Evolutionary conservation across 768 basidiomycete species (phyloP).

Genomic region (Cystobasidium ongulense): DNA sequence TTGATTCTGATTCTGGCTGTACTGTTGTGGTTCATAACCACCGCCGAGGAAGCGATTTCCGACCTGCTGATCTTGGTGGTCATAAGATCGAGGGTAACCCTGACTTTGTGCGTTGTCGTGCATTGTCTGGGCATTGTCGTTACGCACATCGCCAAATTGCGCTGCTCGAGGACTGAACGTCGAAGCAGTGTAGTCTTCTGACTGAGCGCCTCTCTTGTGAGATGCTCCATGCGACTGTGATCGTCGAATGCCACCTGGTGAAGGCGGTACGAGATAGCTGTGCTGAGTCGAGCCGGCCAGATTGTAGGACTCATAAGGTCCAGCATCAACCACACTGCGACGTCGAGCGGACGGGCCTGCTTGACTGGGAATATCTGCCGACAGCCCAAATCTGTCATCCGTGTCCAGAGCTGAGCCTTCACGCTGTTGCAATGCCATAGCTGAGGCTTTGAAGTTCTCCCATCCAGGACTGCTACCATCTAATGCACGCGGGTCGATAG

Average conservation of each 20-base stretch:
- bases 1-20: not conserved
- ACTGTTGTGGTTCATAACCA: not conserved
- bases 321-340: not conserved
- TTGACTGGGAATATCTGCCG: constrained; percentile 1
- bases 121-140: not conserved
- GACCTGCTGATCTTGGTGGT: not conserved
- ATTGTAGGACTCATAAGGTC: constrained; percentile 3
- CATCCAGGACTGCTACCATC: not conserved
- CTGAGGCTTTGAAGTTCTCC: not conserved
- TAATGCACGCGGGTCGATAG: constrained; percentile 11
- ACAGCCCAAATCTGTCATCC: not conserved
- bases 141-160: not conserved
- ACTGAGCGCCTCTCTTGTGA: not conserved
- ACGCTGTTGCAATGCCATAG: not conserved
- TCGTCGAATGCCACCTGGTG: constrained; percentile 4
- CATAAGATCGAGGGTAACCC: not conserved
- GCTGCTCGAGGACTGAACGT: not conserved
- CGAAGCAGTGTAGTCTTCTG: constrained; percentile 15
- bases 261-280: constrained; percentile 20
- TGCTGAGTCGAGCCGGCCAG: not conserved
- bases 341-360: constrained; percentile 14
- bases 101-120: not conserved
- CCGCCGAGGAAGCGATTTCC: not conserved
- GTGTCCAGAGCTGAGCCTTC: not conserved
- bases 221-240: constrained; percentile 4